Conservation (phyloP, 1,284 basidiomycete species). For the Leccinum fuscescens region DNA sequence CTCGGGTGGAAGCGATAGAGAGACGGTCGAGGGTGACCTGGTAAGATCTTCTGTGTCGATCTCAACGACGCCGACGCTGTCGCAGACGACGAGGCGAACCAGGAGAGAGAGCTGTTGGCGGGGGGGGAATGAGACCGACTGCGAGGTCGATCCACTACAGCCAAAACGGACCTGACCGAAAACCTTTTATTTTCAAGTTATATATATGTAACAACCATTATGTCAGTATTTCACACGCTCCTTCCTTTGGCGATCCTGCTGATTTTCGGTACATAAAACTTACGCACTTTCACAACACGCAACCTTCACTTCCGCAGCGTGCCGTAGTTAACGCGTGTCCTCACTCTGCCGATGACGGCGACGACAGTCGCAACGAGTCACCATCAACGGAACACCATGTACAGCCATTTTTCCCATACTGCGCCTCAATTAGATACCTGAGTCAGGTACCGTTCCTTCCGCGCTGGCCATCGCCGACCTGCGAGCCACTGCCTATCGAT, state of each 20-base stretch:
- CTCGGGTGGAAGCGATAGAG: slow-evolving; percentile 16
- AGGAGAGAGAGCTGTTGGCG: slow-evolving; percentile 37
- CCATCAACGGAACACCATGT: slow-evolving; percentile 1
- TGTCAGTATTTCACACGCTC: slow-evolving; percentile 29
- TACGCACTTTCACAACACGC: slow-evolving; percentile 15
- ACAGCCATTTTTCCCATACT: slow-evolving; percentile 10
- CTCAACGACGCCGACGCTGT: slow-evolving; percentile 44
- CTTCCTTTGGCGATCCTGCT: slow-evolving; percentile 6
- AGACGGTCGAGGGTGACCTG: slow-evolving; percentile 24
- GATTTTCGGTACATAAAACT: neutral
- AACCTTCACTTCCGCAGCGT: neutral
- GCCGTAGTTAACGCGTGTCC: slow-evolving; percentile 14
- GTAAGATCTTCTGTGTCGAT: slow-evolving; percentile 34
- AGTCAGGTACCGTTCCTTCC: slow-evolving; percentile 9
- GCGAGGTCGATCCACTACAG: slow-evolving; percentile 46
- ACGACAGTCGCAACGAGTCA: neutral
- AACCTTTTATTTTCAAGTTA: slow-evolving; percentile 26
- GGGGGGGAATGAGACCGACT: slow-evolving; percentile 36
- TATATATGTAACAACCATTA: slow-evolving; percentile 28
- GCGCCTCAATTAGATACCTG: slow-evolving; percentile 18
- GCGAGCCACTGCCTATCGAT: slow-evolving; percentile 18
- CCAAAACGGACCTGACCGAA: slow-evolving; percentile 31
- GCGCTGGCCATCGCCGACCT: slow-evolving; percentile 26
- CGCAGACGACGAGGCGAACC: slow-evolving; percentile 37
- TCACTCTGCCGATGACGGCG: slow-evolving; percentile 7